Percentiles rank a stretch among this genome's conserved stretches.
These are phyloP conservation scores for Petunia hybrid DNA, from an alignment of 305 asterid genomes.

Conservation along the genomic window DNA sequence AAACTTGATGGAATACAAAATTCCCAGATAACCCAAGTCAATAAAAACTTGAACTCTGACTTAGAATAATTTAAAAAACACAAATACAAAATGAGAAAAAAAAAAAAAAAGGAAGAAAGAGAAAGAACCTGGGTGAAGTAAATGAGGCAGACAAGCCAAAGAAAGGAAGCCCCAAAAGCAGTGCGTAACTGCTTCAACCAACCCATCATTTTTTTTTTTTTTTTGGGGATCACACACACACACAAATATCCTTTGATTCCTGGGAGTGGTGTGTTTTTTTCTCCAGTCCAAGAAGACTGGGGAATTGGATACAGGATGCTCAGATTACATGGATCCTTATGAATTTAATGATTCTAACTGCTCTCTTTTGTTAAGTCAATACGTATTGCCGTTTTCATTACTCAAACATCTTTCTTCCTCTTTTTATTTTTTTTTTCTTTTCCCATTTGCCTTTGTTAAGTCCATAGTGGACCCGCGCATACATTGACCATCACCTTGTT, in stretches of 20 bases:
- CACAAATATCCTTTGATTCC: no score
- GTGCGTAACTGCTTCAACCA: conserved; percentile 73
- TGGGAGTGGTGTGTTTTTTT: background rate
- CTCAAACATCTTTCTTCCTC: background rate
- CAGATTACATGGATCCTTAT: conserved; percentile 20
- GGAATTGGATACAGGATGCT: background rate
- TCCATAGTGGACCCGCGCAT: background rate
- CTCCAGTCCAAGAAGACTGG: conserved; percentile 34
- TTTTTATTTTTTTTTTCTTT: background rate
- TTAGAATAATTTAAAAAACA: background rate
- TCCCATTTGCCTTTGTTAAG: background rate
- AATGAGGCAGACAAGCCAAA: conserved; percentile 93
- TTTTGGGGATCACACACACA: background rate
- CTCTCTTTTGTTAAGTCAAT: background rate
- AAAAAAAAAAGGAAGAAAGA: background rate
- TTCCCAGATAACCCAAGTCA: background rate
- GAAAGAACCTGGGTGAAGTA: conserved; percentile 88
- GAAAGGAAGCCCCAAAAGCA: conserved; percentile 83
- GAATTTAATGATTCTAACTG: background rate
- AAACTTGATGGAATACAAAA: background rate
- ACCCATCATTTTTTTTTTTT: conserved; percentile 52
- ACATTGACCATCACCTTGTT: background rate
- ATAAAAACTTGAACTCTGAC: background rate
- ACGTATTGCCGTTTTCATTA: conserved; percentile 5
- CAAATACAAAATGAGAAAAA: background rate